Percentiles rank a stretch among this genome's conserved stretches.
phyloP scores from a whole-genome alignment of 2,329 filamentous ascomycete genomes.

The Aspergillus tanneri region DNA sequence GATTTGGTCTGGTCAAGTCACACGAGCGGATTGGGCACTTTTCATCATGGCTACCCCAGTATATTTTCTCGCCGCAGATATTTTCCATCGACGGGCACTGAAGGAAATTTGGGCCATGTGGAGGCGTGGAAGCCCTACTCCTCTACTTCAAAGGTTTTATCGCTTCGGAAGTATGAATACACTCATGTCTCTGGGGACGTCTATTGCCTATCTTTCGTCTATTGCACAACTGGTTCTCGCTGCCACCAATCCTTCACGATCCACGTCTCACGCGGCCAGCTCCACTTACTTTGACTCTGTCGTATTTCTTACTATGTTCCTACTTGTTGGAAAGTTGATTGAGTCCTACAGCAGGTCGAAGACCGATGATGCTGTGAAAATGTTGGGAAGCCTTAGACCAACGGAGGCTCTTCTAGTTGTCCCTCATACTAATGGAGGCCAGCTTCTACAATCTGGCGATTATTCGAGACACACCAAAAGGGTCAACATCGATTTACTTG shows the following conservation, averaged over 20 bases:
- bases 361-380: constrained; percentile 80
- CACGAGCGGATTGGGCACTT: constrained; percentile 73
- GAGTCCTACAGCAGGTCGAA: constrained; percentile 91
- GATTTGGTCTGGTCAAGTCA: constrained; percentile 68
- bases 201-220: constrained; percentile 82
- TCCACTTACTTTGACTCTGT: constrained; percentile 97
- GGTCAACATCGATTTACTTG: constrained; percentile 66
- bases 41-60: constrained; percentile 81
- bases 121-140: constrained; percentile 70
- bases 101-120: constrained; percentile 78
- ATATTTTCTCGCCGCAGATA: constrained; percentile 80
- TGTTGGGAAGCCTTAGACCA: constrained; percentile 74
- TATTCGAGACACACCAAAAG: constrained; percentile 34
- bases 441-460: no score
- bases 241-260: constrained; percentile 33
- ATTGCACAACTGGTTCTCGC: constrained; percentile 71
- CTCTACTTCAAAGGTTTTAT: constrained; percentile 73
- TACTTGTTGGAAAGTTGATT: constrained; percentile 60
- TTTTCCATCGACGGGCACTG: constrained; percentile 76
- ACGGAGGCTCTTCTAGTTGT: constrained; percentile 69
- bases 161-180: constrained; percentile 98
- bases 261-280: constrained; percentile 55
- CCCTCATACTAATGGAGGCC: constrained; percentile 8
- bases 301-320: constrained; percentile 85
- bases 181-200: constrained; percentile 83